These are phyloP conservation scores for Wickerhamiella occidentalis DNA, from an alignment of 805 yeast genomes.

Conservation along the genomic window DNA sequence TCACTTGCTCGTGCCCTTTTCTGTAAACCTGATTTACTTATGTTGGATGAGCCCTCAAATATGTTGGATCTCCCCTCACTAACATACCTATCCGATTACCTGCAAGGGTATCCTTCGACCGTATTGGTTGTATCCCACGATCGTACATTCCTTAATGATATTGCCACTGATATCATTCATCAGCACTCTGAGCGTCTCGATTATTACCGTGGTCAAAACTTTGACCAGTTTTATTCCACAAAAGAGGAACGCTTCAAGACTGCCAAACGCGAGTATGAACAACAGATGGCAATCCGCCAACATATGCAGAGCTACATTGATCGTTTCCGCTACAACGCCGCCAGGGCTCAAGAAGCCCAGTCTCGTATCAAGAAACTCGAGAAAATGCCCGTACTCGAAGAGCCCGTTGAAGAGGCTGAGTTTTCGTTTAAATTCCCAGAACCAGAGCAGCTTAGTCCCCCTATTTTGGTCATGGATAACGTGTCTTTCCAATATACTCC, in stretches of 20 bases:
- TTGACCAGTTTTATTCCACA: slow-evolving; percentile 84
- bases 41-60: slow-evolving; percentile 97
- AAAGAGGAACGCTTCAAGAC: slow-evolving; percentile 91
- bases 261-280: slow-evolving; percentile 89
- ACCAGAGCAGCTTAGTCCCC: slow-evolving; percentile 86
- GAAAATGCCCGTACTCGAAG: slow-evolving; percentile 81
- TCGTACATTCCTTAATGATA: slow-evolving; percentile 91
- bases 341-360: slow-evolving; percentile 94
- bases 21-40: slow-evolving; percentile 86
- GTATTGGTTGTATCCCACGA: slow-evolving; percentile 96
- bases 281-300: slow-evolving; percentile 89
- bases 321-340: slow-evolving; percentile 94
- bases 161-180: slow-evolving; percentile 95
- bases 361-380: slow-evolving; percentile 94
- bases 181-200: slow-evolving; percentile 96
- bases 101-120: slow-evolving; percentile 83
- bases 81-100: slow-evolving; percentile 79
- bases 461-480: slow-evolving; percentile 75
- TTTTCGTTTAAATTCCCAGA: slow-evolving; percentile 88
- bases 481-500: slow-evolving; percentile 78
- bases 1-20: slow-evolving; percentile 96
- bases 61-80: slow-evolving; percentile 99
- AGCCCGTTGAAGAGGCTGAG: slow-evolving; percentile 84
- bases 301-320: slow-evolving; percentile 93
- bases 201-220: slow-evolving; percentile 81